Conservation (phyloP, 805 yeast genomes). For the Lachancea cidri region DNA sequence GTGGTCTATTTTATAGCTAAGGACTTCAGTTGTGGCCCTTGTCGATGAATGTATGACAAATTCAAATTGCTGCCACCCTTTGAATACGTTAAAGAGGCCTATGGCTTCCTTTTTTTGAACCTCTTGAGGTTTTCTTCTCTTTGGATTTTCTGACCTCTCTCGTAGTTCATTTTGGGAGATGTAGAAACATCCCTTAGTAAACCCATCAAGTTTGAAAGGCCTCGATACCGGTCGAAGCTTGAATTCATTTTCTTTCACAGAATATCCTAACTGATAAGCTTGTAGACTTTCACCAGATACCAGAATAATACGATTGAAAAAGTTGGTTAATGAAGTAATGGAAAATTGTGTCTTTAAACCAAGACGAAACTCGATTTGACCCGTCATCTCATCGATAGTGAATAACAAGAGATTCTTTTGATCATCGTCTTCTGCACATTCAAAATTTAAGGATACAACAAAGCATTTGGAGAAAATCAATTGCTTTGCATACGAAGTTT, state of each 20-base stretch:
- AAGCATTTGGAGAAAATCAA: conserved; percentile 35
- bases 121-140: conserved; percentile 1
- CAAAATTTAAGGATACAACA: conserved; percentile 32
- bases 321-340: conserved; percentile 24
- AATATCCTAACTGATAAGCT: conserved; percentile 31
- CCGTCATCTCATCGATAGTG: conserved; percentile 33
- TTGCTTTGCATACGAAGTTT: conserved; percentile 30
- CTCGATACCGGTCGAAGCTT: conserved; percentile 24
- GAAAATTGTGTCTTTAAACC: conserved; percentile 18
- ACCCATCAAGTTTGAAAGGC: conserved; percentile 13
- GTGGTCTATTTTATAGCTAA: conserved; percentile 1
- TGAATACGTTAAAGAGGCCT: conserved; percentile 10
- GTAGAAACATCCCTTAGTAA: conserved; percentile 7
- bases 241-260: conserved; percentile 33
- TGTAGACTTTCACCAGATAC: conserved; percentile 31
- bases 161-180: conserved; percentile 1
- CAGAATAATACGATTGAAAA: conserved; percentile 26
- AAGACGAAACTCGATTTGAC: conserved; percentile 26
- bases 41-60: background rate
- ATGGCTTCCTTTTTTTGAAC: background rate
- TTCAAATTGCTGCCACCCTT: conserved; percentile 16
- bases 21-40: background rate
- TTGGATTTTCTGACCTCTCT: background rate
- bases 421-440: conserved; percentile 28
- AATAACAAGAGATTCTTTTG: conserved; percentile 31